Percentiles rank a stretch among this genome's conserved stretches.
phyloP scores from a whole-genome alignment of 2,329 filamentous ascomycete species.

The Didymella pomorum region DNA sequence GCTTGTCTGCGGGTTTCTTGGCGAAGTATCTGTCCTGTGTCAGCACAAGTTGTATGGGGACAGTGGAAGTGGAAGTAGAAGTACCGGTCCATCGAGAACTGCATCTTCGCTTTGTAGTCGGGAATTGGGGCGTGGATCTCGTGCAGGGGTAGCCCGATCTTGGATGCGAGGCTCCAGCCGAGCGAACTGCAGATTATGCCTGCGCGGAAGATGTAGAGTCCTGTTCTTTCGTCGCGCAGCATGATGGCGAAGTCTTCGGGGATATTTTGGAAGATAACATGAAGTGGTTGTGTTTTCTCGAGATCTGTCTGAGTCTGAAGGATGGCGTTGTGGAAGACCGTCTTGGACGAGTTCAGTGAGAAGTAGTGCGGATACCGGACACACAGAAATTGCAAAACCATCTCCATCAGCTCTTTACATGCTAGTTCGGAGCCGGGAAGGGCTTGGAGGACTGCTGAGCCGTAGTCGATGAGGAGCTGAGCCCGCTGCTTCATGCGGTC shows the following conservation, averaged over 20 bases:
- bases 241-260: constrained; percentile 86
- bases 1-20: constrained; percentile 75
- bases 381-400: constrained; percentile 80
- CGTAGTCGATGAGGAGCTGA: constrained; percentile 69
- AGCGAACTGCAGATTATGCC: constrained; percentile 80
- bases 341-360: constrained; percentile 62
- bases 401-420: constrained; percentile 88
- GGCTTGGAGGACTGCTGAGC: constrained; percentile 69
- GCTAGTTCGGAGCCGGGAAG: constrained; percentile 80
- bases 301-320: constrained; percentile 69
- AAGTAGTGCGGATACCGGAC: constrained; percentile 81
- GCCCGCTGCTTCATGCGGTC: constrained; percentile 73
- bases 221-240: constrained; percentile 73
- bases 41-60: neutral
- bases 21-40: constrained; percentile 71
- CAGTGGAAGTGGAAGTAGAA: neutral
- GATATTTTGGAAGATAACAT: constrained; percentile 76
- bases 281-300: constrained; percentile 68
- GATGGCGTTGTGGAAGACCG: constrained; percentile 72
- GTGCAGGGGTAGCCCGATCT: constrained; percentile 74
- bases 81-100: constrained; percentile 83
- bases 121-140: constrained; percentile 79
- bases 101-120: constrained; percentile 88
- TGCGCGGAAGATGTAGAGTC: constrained; percentile 76
- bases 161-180: constrained; percentile 79